Evolutionary conservation across 2,329 filamentous ascomycete species (phyloP), one percentile per base, ranked within the genome.

Genomic region (Penicillium sp.): DNA sequence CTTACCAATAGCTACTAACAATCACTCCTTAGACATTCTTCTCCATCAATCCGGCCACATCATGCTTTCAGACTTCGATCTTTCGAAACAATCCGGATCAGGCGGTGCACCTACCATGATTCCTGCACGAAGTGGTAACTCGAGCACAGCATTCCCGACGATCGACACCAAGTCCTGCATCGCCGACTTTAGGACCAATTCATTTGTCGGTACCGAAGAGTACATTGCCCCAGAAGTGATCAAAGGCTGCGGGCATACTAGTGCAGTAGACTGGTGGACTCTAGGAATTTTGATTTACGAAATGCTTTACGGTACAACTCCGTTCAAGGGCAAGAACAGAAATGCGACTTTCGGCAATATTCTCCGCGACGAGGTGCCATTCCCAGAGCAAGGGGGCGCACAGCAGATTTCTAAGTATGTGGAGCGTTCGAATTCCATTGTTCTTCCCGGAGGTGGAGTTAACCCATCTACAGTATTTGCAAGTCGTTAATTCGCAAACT

Each of bases 11-110:
- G 46, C 41, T 52, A 41, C 61, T 70, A 58, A 70, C 82, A 5
- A 85, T 72, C 3, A 69, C 29, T 46, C n/a, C 44, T 7, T 69
- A 97, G 93, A 99, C 72, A 99, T 99, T 68, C 85, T 99, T 15
- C 88, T 99, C 23, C 95, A 99, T 77, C 95, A 99, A 78, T 98
- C 95, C n/a, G 95, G 95, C 17, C 95, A 99, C 78, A 99, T 99
- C 71, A 99, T 99, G 95, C 86, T 99, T 76, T 98, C 95, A 64
- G 95, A 99, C 81, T 99, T 99, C 79, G 95, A 99, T 79, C 81
- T 99, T 65, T 97, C 93, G 9, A 99, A 99, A 79, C 95, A 99
- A 79, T 99, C 95, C 7, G 95, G 96, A 68, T 90, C 92, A 17
- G 95, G 93, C 73, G 95, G 95, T 81, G 94, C 94, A 74, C 95